Conservation (phyloP, 352 stramenopile species). For the Phytophthora litchii region DNA sequence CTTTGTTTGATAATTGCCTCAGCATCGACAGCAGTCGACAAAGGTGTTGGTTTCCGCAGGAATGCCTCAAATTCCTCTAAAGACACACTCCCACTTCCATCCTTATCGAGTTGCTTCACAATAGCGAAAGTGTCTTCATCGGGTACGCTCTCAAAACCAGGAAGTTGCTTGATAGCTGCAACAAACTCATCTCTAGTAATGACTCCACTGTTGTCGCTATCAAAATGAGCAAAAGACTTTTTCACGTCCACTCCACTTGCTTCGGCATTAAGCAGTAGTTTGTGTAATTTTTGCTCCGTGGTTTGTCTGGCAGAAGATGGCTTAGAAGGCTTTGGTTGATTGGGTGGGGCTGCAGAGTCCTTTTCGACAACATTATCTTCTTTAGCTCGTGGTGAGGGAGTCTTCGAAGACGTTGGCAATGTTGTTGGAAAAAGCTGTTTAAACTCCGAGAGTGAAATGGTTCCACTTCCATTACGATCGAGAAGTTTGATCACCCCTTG, state of each 20-base stretch:
- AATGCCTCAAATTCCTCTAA: constrained; percentile 62
- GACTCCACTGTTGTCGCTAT: constrained; percentile 45
- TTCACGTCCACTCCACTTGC: constrained; percentile 42
- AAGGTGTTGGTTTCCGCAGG: constrained; percentile 10
- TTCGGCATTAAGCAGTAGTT: constrained; percentile 37
- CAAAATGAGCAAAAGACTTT: constrained; percentile 62
- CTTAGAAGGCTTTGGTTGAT: not conserved
- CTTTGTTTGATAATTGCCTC: not conserved
- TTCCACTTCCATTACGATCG: constrained; percentile 67
- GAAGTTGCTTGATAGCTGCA: constrained; percentile 47
- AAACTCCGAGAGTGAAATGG: constrained; percentile 72
- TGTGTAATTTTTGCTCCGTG: constrained; percentile 31
- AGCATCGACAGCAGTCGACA: not conserved
- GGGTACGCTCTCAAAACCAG: constrained; percentile 42
- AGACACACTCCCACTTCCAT: constrained; percentile 58
- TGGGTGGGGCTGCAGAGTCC: not conserved
- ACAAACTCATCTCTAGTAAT: constrained; percentile 63
- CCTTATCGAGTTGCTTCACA: constrained; percentile 57
- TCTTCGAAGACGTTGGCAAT: not conserved
- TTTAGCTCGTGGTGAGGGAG: not conserved
- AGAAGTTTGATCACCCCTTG: constrained; percentile 51
- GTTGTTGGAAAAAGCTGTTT: constrained; percentile 48
- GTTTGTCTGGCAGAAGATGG: constrained; percentile 3
- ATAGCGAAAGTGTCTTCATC: constrained; percentile 44
- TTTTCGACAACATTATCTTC: not conserved